These are phyloP conservation scores for Podospora didyma DNA, from an alignment of 495 filamentous ascomycete genomes.

Conservation along the genomic window DNA sequence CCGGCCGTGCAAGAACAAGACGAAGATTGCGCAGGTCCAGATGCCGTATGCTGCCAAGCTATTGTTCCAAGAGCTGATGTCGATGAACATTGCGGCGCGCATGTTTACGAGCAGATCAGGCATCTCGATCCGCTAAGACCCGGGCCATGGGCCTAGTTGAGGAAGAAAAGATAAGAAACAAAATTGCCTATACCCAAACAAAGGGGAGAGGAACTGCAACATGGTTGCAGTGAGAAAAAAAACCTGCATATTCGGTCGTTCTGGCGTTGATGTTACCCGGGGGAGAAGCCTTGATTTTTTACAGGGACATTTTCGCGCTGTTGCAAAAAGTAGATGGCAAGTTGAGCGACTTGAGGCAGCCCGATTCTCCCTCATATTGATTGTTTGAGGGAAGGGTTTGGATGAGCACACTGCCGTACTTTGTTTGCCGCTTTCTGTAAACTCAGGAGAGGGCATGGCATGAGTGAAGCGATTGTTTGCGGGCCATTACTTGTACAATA, in stretches of 20 bases:
- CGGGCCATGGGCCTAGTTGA: no score
- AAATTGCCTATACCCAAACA: background rate
- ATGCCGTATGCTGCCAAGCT: constrained; percentile 98
- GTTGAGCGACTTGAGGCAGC: no score
- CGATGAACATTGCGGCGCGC: constrained; percentile 96
- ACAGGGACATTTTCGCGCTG: background rate
- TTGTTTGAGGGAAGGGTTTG: background rate
- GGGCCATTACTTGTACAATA: no score
- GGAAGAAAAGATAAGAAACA: background rate
- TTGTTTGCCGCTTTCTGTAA: no score
- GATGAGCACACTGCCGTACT: background rate
- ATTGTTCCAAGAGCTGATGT: constrained; percentile 93
- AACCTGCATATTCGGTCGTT: constrained; percentile 25
- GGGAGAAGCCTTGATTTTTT: constrained; percentile 1
- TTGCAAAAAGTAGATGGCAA: no score
- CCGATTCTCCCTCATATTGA: no score
- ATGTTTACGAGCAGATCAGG: constrained; percentile 89
- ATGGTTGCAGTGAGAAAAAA: background rate
- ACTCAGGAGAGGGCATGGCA: no score
- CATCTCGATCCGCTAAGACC: constrained; percentile 57
- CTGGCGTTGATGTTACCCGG: constrained; percentile 12
- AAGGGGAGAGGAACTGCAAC: background rate
- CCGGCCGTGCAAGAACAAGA: constrained; percentile 97
- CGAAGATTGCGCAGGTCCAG: constrained; percentile 91
- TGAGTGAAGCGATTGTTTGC: no score